A percentile compares a stretch with the other conserved stretches of the same genome.
Evolutionary conservation across 805 yeast species (phyloP).

Genomic region (Citeromyces nyonsensis): DNA sequence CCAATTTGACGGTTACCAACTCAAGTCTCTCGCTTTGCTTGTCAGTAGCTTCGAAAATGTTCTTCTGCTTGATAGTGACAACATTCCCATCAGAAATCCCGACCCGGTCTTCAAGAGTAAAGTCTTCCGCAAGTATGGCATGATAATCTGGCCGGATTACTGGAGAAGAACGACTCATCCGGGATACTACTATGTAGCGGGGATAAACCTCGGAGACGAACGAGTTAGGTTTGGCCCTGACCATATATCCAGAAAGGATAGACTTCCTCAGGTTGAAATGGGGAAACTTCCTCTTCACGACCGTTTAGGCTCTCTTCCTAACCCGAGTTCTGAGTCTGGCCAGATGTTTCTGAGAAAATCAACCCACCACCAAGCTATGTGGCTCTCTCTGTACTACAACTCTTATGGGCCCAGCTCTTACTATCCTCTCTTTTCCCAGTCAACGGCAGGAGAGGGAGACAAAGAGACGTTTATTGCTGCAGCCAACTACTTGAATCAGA

Average conservation of each 20-base stretch:
- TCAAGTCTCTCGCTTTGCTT: slow-evolving; percentile 21
- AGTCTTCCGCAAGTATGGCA: slow-evolving; percentile 25
- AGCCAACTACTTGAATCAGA: slow-evolving; percentile 29
- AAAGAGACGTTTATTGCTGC: slow-evolving; percentile 69
- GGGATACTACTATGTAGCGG: slow-evolving; percentile 38
- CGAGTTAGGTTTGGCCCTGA: slow-evolving; percentile 12
- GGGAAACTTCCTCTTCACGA: slow-evolving; percentile 35
- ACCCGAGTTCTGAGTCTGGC: slow-evolving; percentile 50
- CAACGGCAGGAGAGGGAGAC: slow-evolving; percentile 67
- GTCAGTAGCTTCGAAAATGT: slow-evolving; percentile 31
- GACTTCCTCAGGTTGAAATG: slow-evolving; percentile 1
- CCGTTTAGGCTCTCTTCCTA: slow-evolving; percentile 43
- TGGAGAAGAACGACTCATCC: slow-evolving; percentile 57
- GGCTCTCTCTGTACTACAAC: slow-evolving; percentile 44
- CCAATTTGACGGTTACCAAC: slow-evolving; percentile 15
- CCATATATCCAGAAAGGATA: slow-evolving; percentile 5
- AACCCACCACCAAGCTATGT: slow-evolving; percentile 34
- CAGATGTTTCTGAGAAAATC: slow-evolving; percentile 42
- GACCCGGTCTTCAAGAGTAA: slow-evolving; percentile 31
- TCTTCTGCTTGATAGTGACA: slow-evolving; percentile 28
- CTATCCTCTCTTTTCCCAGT: slow-evolving; percentile 42
- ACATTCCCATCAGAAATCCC: slow-evolving; percentile 27
- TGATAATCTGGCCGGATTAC: slow-evolving; percentile 54
- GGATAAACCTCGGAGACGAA: slow-evolving; percentile 16
- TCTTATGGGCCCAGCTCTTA: slow-evolving; percentile 43